Conservation (phyloP, 2,329 filamentous ascomycete genomes). For the Stachybotrys chartarum region DNA sequence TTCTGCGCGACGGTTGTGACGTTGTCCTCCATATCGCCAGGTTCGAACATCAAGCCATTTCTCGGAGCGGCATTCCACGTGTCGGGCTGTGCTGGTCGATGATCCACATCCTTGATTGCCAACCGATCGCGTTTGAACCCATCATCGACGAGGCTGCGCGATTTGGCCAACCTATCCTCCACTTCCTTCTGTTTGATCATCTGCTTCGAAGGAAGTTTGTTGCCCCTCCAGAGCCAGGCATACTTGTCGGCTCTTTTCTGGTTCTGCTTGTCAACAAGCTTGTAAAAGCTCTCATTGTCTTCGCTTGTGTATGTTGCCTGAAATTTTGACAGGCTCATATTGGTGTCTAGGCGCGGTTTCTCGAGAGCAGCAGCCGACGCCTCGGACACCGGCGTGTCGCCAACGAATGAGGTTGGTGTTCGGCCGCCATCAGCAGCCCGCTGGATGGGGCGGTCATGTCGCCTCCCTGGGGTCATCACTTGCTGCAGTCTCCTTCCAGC, state of each 20-base stretch:
- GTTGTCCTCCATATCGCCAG: conserved; percentile 55
- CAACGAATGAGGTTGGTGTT: conserved; percentile 61
- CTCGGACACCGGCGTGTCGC: conserved; percentile 66
- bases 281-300: conserved; percentile 96
- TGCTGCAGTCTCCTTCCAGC: conserved; percentile 65
- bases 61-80: conserved; percentile 67
- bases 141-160: conserved; percentile 43
- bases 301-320: conserved; percentile 94
- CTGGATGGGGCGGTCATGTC: conserved; percentile 13
- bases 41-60: conserved; percentile 83
- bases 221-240: conserved; percentile 80
- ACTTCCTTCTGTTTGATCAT: conserved; percentile 62
- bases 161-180: conserved; percentile 42
- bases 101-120: conserved; percentile 59
- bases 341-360: conserved; percentile 56
- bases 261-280: conserved; percentile 85
- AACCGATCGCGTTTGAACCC: conserved; percentile 51
- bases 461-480: conserved; percentile 72
- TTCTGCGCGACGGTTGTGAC: conserved; percentile 58
- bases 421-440: conserved; percentile 25
- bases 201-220: conserved; percentile 78
- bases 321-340: conserved; percentile 76
- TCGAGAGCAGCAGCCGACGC: conserved; percentile 28
- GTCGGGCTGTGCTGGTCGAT: conserved; percentile 70
- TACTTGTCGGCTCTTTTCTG: conserved; percentile 77